Base-by-base conservation (phyloP, 768 basidiomycete species). In the Suillus bovinus region DNA sequence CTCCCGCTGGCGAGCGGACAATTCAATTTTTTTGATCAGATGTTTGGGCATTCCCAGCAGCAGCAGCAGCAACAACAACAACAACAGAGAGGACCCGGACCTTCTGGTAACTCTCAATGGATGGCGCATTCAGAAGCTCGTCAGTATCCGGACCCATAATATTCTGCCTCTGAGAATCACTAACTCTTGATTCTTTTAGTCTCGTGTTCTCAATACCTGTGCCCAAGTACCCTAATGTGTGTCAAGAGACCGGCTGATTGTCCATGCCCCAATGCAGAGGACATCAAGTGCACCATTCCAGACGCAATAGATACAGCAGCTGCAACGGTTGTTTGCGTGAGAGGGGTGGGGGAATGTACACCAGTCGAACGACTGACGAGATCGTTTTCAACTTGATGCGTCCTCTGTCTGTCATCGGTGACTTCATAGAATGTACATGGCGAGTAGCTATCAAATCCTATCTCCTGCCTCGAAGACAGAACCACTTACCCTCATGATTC, bases 11-110 rank as follows among this genome's bases (percentile, higher is more conserved):
- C 73, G 36, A 75, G 77, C 17, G 88, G 86, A n/a, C 90, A 93
- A 68, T 93, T 92, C 72, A 81, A 85, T 52, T 90, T 91, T 74
- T 93, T 93, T 69, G 86, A 89, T 64, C 85, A 88, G 46, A 87
- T 92, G 84, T 93, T 91, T 68, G 84, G 85, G 38, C 67, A 67
- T 46, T 79, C 83, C 27, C 83, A 84, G 42, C 75, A 84, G 22
- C 86, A 82, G 57, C 80, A 79, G 60, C 80, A 81, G 50, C 80
- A 60, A 34, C 55, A 61, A 27, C 60, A 61, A n/a, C 80, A 60
- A 34, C 55, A 61, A 27, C 60, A 61, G n/a, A 49, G 61, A 36
- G 54, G 55, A 22, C 38, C 64, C 13, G 39, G 49, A 17, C 41
- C 64, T 14, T 61, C 82, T 27, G 72, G 81, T 31, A 77, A 82